phyloP scores from a whole-genome alignment of 352 stramenopile genomes.

The Phytophthora podocarpi region DNA sequence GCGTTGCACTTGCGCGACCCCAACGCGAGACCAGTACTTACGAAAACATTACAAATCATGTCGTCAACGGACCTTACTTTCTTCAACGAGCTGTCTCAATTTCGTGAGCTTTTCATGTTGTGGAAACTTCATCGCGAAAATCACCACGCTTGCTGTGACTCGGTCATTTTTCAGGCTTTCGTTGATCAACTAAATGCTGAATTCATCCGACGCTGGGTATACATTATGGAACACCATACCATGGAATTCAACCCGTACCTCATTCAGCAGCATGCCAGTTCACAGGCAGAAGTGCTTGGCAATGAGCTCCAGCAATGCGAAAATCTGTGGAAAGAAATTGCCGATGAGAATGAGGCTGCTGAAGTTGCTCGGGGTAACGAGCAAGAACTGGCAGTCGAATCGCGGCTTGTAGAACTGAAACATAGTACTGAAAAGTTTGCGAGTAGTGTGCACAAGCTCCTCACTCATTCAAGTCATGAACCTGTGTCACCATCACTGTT shows the following conservation, averaged over 20 bases:
- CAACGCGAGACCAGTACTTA: conserved; percentile 37
- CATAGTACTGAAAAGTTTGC: conserved; percentile 78
- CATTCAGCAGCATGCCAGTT: conserved; percentile 56
- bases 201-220: conserved; percentile 56
- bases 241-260: conserved; percentile 78
- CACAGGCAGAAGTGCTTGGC: conserved; percentile 54
- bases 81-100: conserved; percentile 56
- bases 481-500: background rate
- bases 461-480: conserved; percentile 39
- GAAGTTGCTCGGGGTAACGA: conserved; percentile 32
- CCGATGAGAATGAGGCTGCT: conserved; percentile 40
- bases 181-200: conserved; percentile 35
- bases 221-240: conserved; percentile 41
- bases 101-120: conserved; percentile 63
- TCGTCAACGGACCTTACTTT: conserved; percentile 74
- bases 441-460: conserved; percentile 78
- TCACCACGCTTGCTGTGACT: conserved; percentile 51
- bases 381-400: conserved; percentile 43
- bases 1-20: conserved; percentile 43
- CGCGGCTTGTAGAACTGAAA: conserved; percentile 62
- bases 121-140: conserved; percentile 66
- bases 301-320: conserved; percentile 62
- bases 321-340: conserved; percentile 60
- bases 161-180: conserved; percentile 25
- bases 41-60: conserved; percentile 82